Conservation (phyloP, 2,329 filamentous ascomycete genomes). For the Beauveria pseudobassiana region DNA sequence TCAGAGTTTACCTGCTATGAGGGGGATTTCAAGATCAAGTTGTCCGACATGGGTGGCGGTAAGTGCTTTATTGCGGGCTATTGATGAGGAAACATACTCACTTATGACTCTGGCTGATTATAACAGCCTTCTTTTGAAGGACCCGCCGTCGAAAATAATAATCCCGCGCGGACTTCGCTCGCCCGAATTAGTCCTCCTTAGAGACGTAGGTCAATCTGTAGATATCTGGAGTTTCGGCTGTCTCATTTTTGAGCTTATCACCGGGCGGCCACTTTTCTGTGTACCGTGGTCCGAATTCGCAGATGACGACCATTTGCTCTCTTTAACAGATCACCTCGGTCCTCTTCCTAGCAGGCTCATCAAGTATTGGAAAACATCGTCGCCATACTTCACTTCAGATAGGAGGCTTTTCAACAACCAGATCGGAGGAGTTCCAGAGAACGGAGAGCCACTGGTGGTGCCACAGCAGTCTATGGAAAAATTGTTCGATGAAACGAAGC, state of each 20-base stretch:
- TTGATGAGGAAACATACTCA: background rate
- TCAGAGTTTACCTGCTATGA: constrained; percentile 16
- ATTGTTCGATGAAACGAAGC: constrained; percentile 18
- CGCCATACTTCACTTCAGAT: constrained; percentile 21
- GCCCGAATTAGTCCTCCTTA: constrained; percentile 22
- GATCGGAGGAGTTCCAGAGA: constrained; percentile 18
- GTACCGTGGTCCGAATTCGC: constrained; percentile 15
- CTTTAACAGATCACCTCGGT: constrained; percentile 16
- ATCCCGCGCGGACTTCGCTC: constrained; percentile 21
- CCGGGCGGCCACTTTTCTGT: constrained; percentile 22
- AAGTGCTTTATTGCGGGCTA: constrained; percentile 13
- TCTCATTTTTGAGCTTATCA: constrained; percentile 24
- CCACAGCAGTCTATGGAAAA: constrained; percentile 20
- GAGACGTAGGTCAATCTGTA: constrained; percentile 16
- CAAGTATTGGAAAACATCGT: constrained; percentile 19
- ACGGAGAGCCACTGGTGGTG: constrained; percentile 18
- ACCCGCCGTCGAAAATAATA: constrained; percentile 18
- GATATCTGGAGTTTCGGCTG: constrained; percentile 27
- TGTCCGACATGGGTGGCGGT: constrained; percentile 24
- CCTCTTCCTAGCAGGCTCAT: constrained; percentile 17
- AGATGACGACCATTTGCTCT: constrained; percentile 20
- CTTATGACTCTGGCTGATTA: background rate
- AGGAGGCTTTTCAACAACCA: constrained; percentile 20
- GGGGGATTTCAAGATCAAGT: constrained; percentile 22
- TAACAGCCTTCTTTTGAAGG: constrained; percentile 20